Evolutionary conservation across 371 early-diverging fungal species (phyloP), one percentile per base, ranked within the genome.

Genomic region (Haplosporangium sp.): DNA sequence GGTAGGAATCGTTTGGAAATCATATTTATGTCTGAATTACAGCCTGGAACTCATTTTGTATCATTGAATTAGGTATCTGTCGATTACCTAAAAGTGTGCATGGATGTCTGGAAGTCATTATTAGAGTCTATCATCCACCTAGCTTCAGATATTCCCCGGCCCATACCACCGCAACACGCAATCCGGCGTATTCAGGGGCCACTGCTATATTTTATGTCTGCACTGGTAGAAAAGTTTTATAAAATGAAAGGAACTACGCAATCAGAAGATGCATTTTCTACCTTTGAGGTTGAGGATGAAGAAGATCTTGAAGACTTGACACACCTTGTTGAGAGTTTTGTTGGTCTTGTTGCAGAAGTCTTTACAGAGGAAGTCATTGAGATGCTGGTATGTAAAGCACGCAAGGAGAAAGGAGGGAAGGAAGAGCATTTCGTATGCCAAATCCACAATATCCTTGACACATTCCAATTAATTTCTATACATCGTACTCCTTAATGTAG

Each of bases 351-450:
- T 19, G 75, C 75, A 9, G 74, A 79, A 37, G 58, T 79, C 13
- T 79, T 71, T 52, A 71, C 68, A 20, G 74, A 79, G 45, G 81
- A 79, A 19, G 81, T 79, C 68, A 74, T 79, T 34, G 75, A 79
- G 63, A 74, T 71, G 65, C 63, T 79, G 63, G 78, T 78, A 78
- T 34, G 70, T 58, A 15, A 6, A 6, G n/a, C 7, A 50, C 50
- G 15, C 9, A 15, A 15, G 9, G 13, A 47, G 15, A 47, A 2
- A 4, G 44, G 44, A 42, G 19, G 10, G 5, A 61, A n/a, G 7
- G 20, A 40, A 44, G 19, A 38, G 47, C 4, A 47, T 9, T 11
- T 47, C 15, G 4, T 45, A 45, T 45, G 13, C 3, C 45, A 45
- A 15, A 10, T 45, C 27, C 27, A 3, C 11, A 10, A 15, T 45